These are phyloP conservation scores for Xylaria sp. DNA, from an alignment of 2,329 filamentous ascomycete species.

Conservation along the genomic window DNA sequence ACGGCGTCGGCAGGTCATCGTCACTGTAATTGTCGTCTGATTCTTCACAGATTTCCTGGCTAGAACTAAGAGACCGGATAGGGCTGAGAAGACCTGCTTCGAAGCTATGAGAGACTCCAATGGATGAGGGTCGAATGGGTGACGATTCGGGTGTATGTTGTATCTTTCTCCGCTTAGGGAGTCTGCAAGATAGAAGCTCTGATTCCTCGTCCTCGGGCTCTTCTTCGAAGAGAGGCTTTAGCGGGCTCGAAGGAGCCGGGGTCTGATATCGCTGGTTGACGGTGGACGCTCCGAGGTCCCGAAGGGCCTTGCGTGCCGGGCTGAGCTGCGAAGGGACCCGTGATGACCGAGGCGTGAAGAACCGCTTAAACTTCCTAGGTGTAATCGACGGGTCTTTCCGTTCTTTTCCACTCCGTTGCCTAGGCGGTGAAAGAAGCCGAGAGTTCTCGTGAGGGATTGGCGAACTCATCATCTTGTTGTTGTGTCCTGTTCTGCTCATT, in stretches of 20 bases:
- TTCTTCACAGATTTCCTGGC: conserved; percentile 49
- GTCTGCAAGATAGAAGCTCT: conserved; percentile 39
- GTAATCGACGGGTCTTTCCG: conserved; percentile 64
- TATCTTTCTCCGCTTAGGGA: conserved; percentile 54
- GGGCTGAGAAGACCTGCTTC: conserved; percentile 53
- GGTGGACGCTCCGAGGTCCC: conserved; percentile 55
- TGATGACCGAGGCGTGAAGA: conserved; percentile 64
- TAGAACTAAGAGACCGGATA: conserved; percentile 51
- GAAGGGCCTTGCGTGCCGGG: conserved; percentile 55
- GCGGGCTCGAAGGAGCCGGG: conserved; percentile 54
- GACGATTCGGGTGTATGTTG: conserved; percentile 56
- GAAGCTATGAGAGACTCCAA: conserved; percentile 34
- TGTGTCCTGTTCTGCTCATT: background rate
- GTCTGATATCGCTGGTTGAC: conserved; percentile 55
- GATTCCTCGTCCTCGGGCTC: conserved; percentile 40
- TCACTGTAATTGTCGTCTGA: conserved; percentile 51
- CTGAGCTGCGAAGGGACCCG: conserved; percentile 54
- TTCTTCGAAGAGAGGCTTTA: conserved; percentile 51
- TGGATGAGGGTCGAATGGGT: conserved; percentile 48
- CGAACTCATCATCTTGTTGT: conserved; percentile 35
- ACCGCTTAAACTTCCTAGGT: conserved; percentile 63
- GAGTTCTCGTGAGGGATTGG: conserved; percentile 37
- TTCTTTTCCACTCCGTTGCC: conserved; percentile 55
- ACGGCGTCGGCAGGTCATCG: conserved; percentile 44
- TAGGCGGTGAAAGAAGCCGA: conserved; percentile 44